Percentiles rank a stretch among this genome's conserved stretches.
These are phyloP conservation scores for Starmerella tilneyi DNA, from an alignment of 805 yeast species.

Conservation along the genomic window DNA sequence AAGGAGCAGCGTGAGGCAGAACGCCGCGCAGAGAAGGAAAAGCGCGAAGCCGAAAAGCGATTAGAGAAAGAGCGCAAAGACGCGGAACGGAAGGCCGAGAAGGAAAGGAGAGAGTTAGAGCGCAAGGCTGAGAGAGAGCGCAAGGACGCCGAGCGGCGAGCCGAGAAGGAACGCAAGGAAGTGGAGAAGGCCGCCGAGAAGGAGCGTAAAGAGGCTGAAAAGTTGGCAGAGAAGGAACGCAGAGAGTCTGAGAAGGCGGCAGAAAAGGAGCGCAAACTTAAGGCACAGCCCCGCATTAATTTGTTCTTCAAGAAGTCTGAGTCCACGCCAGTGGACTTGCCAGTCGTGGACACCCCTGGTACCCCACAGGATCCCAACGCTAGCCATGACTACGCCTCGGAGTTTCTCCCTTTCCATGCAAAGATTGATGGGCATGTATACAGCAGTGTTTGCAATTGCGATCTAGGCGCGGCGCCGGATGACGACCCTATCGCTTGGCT, in stretches of 20 bases:
- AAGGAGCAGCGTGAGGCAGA: conserved; percentile 16
- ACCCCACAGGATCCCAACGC: background rate
- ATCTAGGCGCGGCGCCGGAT: background rate
- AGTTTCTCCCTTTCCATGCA: conserved; percentile 31
- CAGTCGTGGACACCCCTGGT: background rate
- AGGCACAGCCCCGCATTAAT: conserved; percentile 23
- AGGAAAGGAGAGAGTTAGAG: conserved; percentile 11
- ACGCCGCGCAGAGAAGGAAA: conserved; percentile 22
- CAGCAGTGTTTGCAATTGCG: conserved; percentile 15
- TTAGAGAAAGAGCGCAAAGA: conserved; percentile 20
- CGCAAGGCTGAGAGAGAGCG: conserved; percentile 26
- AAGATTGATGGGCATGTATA: conserved; percentile 25
- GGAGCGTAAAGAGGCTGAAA: conserved; percentile 13
- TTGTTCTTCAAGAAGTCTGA: conserved; percentile 22
- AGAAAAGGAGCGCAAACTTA: conserved; percentile 21
- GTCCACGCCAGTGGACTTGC: conserved; percentile 2
- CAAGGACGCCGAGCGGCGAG: conserved; percentile 25
- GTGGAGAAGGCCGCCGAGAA: conserved; percentile 19
- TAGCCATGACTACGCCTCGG: conserved; percentile 25
- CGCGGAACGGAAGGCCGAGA: conserved; percentile 7
- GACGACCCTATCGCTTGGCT: conserved; percentile 19
- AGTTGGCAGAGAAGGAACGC: conserved; percentile 18
- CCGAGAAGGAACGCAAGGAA: conserved; percentile 22
- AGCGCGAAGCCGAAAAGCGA: conserved; percentile 23
- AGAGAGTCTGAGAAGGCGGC: conserved; percentile 23